Percentiles rank a stretch among this genome's conserved stretches.
Conservation (phyloP, 176 grass and related monocot species). For the Triticum timopheevii region DNA sequence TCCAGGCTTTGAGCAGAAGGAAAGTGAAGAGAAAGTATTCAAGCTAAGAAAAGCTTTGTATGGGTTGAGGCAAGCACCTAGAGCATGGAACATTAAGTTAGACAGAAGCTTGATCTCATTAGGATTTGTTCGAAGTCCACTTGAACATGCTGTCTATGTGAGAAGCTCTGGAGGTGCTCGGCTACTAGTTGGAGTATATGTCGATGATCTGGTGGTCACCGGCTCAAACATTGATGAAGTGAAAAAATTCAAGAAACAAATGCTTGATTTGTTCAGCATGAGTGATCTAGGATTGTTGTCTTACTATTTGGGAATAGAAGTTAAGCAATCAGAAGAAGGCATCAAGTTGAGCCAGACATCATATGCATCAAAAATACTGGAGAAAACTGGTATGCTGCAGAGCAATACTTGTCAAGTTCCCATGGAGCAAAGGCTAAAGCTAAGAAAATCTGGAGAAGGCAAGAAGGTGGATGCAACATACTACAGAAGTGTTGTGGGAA, state of each 20-base stretch:
- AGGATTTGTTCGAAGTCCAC: neutral
- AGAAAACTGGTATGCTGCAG: neutral
- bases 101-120: neutral
- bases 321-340: neutral
- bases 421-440: neutral
- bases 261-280: neutral
- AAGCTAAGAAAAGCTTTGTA: neutral
- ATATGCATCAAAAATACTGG: neutral
- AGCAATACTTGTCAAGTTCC: neutral
- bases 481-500: neutral
- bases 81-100: neutral
- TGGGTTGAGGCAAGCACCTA: neutral
- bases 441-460: neutral
- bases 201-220: neutral
- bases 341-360: neutral
- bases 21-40: neutral
- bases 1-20: too few relatives aligned
- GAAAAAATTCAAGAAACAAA: neutral
- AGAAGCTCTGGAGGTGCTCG: neutral
- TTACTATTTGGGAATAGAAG: too few relatives aligned
- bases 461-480: neutral
- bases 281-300: too few relatives aligned
- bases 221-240: neutral
- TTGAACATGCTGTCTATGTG: neutral
- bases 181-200: neutral